These are phyloP conservation scores for Physcomitrellopsis africana DNA, from an alignment of 225 moss, liverwort and hornwort genomes.

Conservation along the genomic window DNA sequence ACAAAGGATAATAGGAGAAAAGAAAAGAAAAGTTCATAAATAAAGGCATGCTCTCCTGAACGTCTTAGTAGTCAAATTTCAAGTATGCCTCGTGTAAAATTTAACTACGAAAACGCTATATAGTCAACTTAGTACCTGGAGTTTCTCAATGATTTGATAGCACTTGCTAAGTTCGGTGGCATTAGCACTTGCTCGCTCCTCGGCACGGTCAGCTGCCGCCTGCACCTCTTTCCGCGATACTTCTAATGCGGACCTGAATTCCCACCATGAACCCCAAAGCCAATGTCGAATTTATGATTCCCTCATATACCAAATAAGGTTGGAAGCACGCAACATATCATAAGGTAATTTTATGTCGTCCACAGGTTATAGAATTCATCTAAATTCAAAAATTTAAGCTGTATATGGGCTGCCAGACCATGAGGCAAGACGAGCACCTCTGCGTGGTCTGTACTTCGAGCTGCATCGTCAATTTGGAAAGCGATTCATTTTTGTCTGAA, in stretches of 20 bases:
- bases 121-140: constrained; percentile 58
- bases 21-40: neutral
- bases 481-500: constrained; percentile 81
- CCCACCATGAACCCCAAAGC: neutral
- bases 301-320: neutral
- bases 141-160: constrained; percentile 93
- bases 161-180: constrained; percentile 81
- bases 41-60: neutral
- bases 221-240: constrained; percentile 88
- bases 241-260: constrained; percentile 74
- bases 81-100: constrained; percentile 1
- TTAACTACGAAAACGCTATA: neutral
- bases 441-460: constrained; percentile 78
- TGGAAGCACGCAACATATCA: constrained; percentile 4
- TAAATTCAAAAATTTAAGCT: constrained; percentile 4
- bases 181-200: constrained; percentile 79
- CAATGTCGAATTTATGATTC: constrained; percentile 5
- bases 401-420: neutral
- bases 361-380: constrained; percentile 2
- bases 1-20: constrained; percentile 19
- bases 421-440: constrained; percentile 47
- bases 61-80: constrained; percentile 6
- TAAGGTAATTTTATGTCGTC: constrained; percentile 9
- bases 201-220: constrained; percentile 86
- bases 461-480: constrained; percentile 77